Evolutionary conservation across 805 yeast species (phyloP).

Genomic region (Saturnispora quitensis): DNA sequence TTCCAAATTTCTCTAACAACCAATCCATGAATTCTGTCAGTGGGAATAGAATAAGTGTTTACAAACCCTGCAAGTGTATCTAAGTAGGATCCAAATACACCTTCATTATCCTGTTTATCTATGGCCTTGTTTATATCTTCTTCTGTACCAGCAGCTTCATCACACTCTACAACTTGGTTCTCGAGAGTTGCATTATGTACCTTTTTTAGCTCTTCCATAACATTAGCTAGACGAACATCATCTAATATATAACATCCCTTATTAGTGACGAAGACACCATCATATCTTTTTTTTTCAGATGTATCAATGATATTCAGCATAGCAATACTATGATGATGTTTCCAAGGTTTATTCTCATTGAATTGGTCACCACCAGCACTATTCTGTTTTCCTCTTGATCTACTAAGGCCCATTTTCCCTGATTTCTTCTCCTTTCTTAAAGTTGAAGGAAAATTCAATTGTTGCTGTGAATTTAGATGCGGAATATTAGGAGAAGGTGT

Average conservation of each 20-base stretch:
- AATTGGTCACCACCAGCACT: constrained; percentile 39
- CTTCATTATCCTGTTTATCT: neutral
- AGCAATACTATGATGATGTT: constrained; percentile 53
- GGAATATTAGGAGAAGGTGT: neutral
- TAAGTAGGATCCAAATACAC: neutral
- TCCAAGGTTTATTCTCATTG: constrained; percentile 92
- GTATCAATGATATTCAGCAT: constrained; percentile 24
- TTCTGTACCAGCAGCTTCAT: neutral
- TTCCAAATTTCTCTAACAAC: constrained; percentile 77
- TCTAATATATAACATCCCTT: constrained; percentile 46
- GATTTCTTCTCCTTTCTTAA: constrained; percentile 29
- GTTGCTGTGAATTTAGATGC: constrained; percentile 8
- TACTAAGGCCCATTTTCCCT: constrained; percentile 12
- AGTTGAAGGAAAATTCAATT: constrained; percentile 41
- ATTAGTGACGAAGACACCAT: constrained; percentile 90
- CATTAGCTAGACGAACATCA: constrained; percentile 2
- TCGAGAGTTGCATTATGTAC: neutral
- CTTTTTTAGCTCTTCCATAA: neutral
- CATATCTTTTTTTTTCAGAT: constrained; percentile 78
- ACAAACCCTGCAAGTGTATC: constrained; percentile 5
- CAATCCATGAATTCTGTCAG: constrained; percentile 37
- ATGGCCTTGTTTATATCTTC: neutral
- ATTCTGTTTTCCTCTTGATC: constrained; percentile 19
- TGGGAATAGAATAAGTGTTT: constrained; percentile 6
- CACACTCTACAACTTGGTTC: neutral